Conservation (phyloP, 192 early-diverging fungal genomes). For the Backusella liffmaniae region DNA sequence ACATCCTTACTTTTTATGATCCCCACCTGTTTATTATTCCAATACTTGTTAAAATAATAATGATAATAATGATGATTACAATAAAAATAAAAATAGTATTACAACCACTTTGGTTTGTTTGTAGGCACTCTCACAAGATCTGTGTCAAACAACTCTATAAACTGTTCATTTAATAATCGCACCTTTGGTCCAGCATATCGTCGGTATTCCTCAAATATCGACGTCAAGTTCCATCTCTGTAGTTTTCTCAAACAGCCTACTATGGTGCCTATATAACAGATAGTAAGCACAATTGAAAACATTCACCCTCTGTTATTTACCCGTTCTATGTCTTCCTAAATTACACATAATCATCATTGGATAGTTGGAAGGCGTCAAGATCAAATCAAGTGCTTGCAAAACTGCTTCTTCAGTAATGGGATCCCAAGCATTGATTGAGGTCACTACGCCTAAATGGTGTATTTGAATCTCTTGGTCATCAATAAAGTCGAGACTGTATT, state of each 20-base stretch:
- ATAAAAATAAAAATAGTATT: constrained; percentile 2
- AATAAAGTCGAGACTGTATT: constrained; percentile 82
- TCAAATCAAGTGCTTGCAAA: constrained; percentile 82
- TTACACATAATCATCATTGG: constrained; percentile 99
- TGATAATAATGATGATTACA: neutral
- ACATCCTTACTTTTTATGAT: neutral
- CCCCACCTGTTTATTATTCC: neutral
- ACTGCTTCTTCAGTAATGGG: constrained; percentile 98
- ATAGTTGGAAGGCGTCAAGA: constrained; percentile 85
- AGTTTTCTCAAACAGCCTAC: constrained; percentile 97
- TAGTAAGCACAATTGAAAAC: neutral
- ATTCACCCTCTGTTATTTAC: constrained; percentile 31
- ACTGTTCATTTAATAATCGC: constrained; percentile 93
- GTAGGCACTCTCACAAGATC: constrained; percentile 86
- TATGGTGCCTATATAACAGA: constrained; percentile 71
- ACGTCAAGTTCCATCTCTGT: constrained; percentile 97
- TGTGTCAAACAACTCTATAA: constrained; percentile 95
- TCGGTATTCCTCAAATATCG: constrained; percentile 98
- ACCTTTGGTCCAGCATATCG: constrained; percentile 92
- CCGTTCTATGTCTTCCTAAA: constrained; percentile 94
- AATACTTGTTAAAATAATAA: neutral
- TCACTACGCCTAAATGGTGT: constrained; percentile 85
- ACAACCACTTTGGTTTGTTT: constrained; percentile 76
- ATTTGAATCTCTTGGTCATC: constrained; percentile 97
- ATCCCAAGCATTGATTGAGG: constrained; percentile 91